Percentiles rank a stretch among this genome's conserved stretches.
Evolutionary conservation across 2,329 filamentous ascomycete genomes (phyloP).

Genomic region (Dactylellina parvicollis): DNA sequence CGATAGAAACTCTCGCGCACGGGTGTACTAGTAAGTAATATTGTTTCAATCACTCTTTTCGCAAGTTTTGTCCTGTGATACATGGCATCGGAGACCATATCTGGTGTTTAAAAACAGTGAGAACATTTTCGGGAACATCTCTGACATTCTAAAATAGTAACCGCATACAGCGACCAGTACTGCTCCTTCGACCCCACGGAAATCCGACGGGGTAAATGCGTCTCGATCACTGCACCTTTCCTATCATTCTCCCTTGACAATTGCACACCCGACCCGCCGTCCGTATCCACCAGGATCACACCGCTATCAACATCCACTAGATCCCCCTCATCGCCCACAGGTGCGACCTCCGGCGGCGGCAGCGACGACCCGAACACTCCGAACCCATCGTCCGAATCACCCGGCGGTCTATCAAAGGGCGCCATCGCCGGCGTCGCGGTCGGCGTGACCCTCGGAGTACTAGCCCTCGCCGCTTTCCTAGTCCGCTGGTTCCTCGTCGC

Average conservation of each 20-base stretch:
- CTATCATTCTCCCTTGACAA: slow-evolving; percentile 46
- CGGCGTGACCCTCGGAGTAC: slow-evolving; percentile 18
- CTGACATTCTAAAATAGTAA: slow-evolving; percentile 11
- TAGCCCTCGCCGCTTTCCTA: slow-evolving; percentile 2
- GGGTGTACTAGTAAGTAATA: slow-evolving; percentile 47
- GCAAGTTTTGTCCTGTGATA: not conserved
- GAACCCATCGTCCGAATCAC: slow-evolving; percentile 3
- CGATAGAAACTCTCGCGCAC: slow-evolving; percentile 13
- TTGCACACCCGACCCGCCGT: slow-evolving; percentile 17
- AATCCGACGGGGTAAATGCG: slow-evolving; percentile 17
- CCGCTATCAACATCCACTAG: slow-evolving; percentile 22
- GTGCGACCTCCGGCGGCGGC: not conserved
- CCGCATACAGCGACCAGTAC: slow-evolving; percentile 35
- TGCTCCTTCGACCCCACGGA: slow-evolving; percentile 33
- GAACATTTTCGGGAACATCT: not conserved
- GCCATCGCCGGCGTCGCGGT: slow-evolving; percentile 44
- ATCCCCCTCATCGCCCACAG: not conserved
- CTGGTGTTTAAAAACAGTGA: not conserved
- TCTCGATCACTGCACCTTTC: slow-evolving; percentile 33
- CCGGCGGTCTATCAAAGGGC: slow-evolving; percentile 27
- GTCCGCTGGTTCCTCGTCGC: slow-evolving; percentile 11
- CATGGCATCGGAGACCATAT: too few relatives aligned
- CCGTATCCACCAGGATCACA: slow-evolving; percentile 30
- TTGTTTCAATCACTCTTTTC: not conserved
- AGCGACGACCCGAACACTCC: slow-evolving; percentile 1